Evolutionary conservation across 345 rosid species (phyloP).

Genomic region (Euclidium syriacum): DNA sequence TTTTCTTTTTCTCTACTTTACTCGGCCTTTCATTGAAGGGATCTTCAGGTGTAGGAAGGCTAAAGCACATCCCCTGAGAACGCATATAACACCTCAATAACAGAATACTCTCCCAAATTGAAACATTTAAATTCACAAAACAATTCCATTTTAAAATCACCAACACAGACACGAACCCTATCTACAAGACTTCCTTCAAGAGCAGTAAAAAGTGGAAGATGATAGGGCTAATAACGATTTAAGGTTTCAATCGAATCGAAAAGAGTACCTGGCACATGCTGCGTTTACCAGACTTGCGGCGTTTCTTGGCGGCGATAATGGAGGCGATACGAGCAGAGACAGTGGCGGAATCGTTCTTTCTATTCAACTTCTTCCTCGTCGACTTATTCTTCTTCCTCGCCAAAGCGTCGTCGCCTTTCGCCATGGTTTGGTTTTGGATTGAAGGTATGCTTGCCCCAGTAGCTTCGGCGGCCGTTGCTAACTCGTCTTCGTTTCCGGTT

Average conservation of each 20-base stretch:
- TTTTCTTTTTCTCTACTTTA: conserved; percentile 32
- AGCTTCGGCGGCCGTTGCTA: conserved; percentile 26
- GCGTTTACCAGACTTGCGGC: conserved; percentile 76
- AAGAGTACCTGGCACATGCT: conserved; percentile 60
- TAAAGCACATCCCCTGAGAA: conserved; percentile 90
- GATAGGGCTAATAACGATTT: not conserved
- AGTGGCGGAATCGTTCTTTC: conserved; percentile 38
- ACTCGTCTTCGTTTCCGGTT: not conserved
- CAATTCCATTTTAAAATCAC: not conserved
- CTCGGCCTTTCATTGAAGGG: conserved; percentile 66
- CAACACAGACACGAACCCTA: too few species aligned
- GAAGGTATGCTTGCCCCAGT: not conserved
- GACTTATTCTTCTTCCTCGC: conserved; percentile 60
- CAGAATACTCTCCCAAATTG: too few species aligned
- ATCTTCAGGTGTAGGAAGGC: conserved; percentile 74
- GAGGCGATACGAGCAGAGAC: conserved; percentile 76
- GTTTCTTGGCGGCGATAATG: conserved; percentile 82
- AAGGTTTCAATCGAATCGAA: not conserved
- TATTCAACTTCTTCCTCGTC: conserved; percentile 49
- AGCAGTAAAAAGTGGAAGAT: not conserved
- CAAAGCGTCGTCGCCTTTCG: conserved; percentile 66
- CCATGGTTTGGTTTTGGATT: conserved; percentile 39
- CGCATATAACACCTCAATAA: too few species aligned
- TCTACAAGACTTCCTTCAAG: too few species aligned
- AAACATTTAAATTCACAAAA: not conserved